These are phyloP conservation scores for Colletotrichum sp. DNA, from an alignment of 2,329 filamentous ascomycete genomes.

Conservation along the genomic window DNA sequence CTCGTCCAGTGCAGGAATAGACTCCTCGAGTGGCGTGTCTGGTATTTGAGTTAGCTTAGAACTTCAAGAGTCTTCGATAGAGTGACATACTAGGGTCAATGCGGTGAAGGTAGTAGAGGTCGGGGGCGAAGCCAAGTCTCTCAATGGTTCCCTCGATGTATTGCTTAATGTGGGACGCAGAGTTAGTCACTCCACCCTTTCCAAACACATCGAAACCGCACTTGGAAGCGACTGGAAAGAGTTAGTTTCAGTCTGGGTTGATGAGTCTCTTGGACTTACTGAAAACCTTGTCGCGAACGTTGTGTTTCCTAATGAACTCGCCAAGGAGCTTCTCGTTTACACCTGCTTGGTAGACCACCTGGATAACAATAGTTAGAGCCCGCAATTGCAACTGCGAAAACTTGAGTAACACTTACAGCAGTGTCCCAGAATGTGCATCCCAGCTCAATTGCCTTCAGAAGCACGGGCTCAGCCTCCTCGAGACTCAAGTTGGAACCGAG, in stretches of 20 bases:
- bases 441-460: constrained; percentile 52
- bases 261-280: constrained; percentile 30
- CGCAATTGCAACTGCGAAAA: neutral
- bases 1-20: constrained; percentile 49
- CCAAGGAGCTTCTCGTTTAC: constrained; percentile 55
- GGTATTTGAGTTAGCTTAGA: neutral
- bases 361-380: neutral
- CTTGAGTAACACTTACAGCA: constrained; percentile 36
- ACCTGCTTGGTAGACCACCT: constrained; percentile 51
- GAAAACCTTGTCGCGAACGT: constrained; percentile 54
- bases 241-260: neutral
- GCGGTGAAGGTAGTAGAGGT: constrained; percentile 48
- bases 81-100: constrained; percentile 45
- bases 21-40: constrained; percentile 50
- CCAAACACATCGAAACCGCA: constrained; percentile 45
- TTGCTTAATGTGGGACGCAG: constrained; percentile 46
- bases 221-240: constrained; percentile 48
- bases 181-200: constrained; percentile 43
- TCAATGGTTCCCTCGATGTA: constrained; percentile 56
- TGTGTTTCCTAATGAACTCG: constrained; percentile 55
- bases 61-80: neutral
- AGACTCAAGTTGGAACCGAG: constrained; percentile 44
- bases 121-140: constrained; percentile 50
- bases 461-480: constrained; percentile 52
- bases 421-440: constrained; percentile 52